Base-by-base conservation (phyloP, 1,139 yeast species). In the Protomyces gravidus region DNA sequence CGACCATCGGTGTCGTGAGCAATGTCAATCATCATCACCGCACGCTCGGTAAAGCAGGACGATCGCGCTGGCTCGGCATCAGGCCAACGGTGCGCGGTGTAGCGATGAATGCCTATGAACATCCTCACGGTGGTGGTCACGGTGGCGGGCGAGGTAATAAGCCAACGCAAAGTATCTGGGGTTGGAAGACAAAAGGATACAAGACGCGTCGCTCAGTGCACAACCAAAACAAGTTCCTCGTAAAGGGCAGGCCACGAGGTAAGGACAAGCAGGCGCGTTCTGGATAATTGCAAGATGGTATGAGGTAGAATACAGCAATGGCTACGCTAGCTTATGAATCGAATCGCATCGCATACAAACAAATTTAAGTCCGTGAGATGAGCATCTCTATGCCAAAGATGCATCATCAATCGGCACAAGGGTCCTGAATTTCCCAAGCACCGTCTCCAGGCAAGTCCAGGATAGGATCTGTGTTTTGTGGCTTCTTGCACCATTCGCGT, bases 81-180 rank as follows among this genome's bases (percentile, higher is more conserved):
- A 84, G 98, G 73, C 98, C 99, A 36, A 82, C 86, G 59, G 96
- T 89, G 42, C 86, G 99, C 79, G 99, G 99, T 81, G 89, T 89
- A 67, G 98, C 98, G 58, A 89, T 89, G 96, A 92, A 92, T 75
- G 94, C 95, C 63, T 83, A 84, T 71, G 97, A 92, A 75, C 99
- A 92, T 78, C 99, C 99, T 67, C 94, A 89, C 70, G 99, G 99
- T 80, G 99, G 99, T 85, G 99, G 99, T 76, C 86, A 98, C 80
- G 99, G 99, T 81, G 94, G 92, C 74, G 87, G 96, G 62, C 92
- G 94, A 83, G 88, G 96, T 65, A 90, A 90, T 75, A 90, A 89
- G 77, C 80, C 86, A 59, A 87, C 97, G 13, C 89, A 86, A 78
- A 87, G 96, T 63, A 94, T 95, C 75, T 92, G 97, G 97, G 98